These are phyloP conservation scores for Dicorynia guianensis DNA, from an alignment of 306 rosid species.

Conservation along the genomic window DNA sequence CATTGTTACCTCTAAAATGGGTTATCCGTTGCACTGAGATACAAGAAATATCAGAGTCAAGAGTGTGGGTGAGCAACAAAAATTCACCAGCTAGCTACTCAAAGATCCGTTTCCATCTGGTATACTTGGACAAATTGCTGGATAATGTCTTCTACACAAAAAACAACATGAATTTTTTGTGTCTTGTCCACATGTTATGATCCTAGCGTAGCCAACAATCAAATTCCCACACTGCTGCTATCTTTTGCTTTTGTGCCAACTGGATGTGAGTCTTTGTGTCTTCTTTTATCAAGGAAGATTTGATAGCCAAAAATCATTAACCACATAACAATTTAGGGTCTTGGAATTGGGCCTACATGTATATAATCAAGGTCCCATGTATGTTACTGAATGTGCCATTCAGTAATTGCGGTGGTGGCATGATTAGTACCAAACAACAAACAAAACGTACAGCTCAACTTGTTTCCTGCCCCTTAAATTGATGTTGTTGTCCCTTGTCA, in stretches of 20 bases:
- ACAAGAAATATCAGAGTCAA: not conserved
- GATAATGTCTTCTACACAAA: conserved; percentile 23
- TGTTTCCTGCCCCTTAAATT: too few species aligned
- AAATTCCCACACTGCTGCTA: not conserved
- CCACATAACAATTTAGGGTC: not conserved
- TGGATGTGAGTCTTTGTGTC: not conserved
- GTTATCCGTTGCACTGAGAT: not conserved
- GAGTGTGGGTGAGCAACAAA: conserved; percentile 6
- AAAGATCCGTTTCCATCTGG: conserved; percentile 7
- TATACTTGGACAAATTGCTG: not conserved
- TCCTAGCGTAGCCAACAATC: not conserved
- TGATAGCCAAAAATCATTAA: not conserved
- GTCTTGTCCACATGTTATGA: conserved; percentile 15
- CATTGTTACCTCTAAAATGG: conserved; percentile 32
- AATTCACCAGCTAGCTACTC: conserved; percentile 20
- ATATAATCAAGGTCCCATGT: not conserved
- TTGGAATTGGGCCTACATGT: not conserved
- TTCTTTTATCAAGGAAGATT: not conserved
- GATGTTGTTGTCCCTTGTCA: not conserved
- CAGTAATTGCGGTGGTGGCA: too few species aligned
- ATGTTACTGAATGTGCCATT: not conserved
- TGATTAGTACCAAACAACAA: too few species aligned
- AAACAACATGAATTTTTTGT: conserved; percentile 6
- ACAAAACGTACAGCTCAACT: too few species aligned
- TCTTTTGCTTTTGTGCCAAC: not conserved